These are phyloP conservation scores for Aspergillus sergii DNA, from an alignment of 2,329 filamentous ascomycete species.

Conservation along the genomic window DNA sequence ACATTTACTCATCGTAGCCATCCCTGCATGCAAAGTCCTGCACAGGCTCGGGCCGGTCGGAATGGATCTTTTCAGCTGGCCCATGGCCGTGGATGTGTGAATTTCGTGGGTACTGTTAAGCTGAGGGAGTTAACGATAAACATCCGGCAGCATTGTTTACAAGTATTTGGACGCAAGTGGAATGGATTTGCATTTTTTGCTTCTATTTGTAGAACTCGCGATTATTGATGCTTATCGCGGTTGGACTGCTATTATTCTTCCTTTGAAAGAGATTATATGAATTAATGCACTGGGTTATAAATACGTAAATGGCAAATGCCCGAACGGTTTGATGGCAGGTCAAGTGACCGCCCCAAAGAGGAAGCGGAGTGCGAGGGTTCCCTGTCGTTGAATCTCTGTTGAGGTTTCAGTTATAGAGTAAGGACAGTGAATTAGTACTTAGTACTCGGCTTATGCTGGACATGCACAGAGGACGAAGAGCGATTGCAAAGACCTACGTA, in stretches of 20 bases:
- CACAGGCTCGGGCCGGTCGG: constrained; percentile 27
- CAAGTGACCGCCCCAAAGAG: neutral
- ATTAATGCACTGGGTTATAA: neutral
- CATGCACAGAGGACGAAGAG: neutral
- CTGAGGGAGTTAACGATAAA: neutral
- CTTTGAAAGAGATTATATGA: neutral
- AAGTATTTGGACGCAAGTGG: neutral
- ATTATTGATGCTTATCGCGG: neutral
- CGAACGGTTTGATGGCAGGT: neutral
- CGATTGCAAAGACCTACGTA: neutral
- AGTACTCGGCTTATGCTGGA: neutral
- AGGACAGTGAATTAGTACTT: neutral
- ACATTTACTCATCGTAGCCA: constrained; percentile 1
- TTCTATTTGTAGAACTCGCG: constrained; percentile 1
- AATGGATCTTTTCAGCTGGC: constrained; percentile 13
- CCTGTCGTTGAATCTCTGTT: neutral
- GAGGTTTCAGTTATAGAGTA: neutral
- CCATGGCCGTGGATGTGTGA: constrained; percentile 4
- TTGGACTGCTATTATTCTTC: neutral
- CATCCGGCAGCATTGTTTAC: neutral
- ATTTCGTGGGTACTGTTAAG: neutral
- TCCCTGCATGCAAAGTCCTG: constrained; percentile 17
- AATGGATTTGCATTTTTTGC: neutral
- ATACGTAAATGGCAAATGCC: neutral
- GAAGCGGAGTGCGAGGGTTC: neutral